Evolutionary conservation across 441 rosid genomes (phyloP).

Genomic region (Syzygium malaccense): DNA sequence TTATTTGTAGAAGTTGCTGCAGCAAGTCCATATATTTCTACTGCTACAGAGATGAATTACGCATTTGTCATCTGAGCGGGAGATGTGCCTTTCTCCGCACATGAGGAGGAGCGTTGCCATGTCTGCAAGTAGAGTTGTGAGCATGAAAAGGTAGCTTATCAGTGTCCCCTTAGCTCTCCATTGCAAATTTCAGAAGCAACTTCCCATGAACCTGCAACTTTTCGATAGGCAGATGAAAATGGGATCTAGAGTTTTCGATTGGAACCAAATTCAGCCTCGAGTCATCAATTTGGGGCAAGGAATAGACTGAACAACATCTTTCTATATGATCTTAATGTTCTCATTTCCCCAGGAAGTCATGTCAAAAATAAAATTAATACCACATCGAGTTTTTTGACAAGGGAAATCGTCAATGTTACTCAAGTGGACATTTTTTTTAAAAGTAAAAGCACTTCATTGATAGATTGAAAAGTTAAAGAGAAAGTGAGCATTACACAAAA

Average conservation of each 20-base stretch:
- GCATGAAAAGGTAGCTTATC: neutral
- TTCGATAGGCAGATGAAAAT: neutral
- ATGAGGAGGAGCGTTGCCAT: neutral
- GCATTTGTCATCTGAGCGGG: neutral
- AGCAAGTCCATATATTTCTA: neutral
- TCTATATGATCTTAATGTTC: neutral
- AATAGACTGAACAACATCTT: fast-evolving
- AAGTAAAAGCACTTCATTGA: neutral
- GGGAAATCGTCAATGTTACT: neutral
- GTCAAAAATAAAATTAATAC: neutral
- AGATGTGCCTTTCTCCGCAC: neutral
- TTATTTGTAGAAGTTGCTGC: neutral
- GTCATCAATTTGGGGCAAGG: neutral
- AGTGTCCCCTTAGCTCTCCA: neutral
- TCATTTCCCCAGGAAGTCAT: fast-evolving
- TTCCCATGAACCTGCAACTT: neutral
- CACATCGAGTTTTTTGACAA: neutral
- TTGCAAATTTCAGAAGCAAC: neutral
- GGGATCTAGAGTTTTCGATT: neutral
- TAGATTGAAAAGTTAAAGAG: too few relatives aligned
- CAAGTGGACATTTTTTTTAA: fast-evolving
- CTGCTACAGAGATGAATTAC: neutral
- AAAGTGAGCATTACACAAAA: neutral
- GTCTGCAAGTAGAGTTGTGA: neutral
- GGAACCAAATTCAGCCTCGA: neutral